phyloP scores from a whole-genome alignment of 2,329 filamentous ascomycete species.

The Verticillium zaregamsianum region DNA sequence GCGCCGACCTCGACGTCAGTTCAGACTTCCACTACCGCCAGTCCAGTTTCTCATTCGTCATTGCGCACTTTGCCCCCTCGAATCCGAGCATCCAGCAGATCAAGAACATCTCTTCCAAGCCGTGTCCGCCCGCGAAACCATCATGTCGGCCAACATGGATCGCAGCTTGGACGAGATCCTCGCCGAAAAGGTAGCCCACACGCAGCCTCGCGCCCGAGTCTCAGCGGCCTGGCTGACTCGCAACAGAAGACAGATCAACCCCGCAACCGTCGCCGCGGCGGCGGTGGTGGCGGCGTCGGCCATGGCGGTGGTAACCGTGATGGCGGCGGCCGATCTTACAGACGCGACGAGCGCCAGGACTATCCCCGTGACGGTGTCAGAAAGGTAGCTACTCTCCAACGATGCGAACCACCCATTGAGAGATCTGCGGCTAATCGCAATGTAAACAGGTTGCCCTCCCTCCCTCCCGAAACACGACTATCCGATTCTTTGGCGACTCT shows the following conservation, averaged over 20 bases:
- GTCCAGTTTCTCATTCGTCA: neutral
- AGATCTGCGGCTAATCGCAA: slow-evolving; percentile 7
- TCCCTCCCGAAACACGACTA: slow-evolving; percentile 10
- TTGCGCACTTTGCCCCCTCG: neutral
- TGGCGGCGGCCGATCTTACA: slow-evolving; percentile 3
- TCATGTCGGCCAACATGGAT: slow-evolving; percentile 42
- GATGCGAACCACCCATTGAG: neutral
- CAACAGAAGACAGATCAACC: slow-evolving; percentile 23
- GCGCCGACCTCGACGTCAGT: neutral
- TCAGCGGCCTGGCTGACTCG: slow-evolving; percentile 4
- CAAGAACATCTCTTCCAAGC: neutral
- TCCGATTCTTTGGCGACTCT: neutral
- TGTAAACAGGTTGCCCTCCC: slow-evolving; percentile 11
- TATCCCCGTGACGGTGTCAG: slow-evolving; percentile 80
- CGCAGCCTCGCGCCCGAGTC: slow-evolving; percentile 16
- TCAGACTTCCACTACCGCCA: neutral
- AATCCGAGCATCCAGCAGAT: neutral
- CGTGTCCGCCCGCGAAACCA: slow-evolving; percentile 2
- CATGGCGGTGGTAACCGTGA: neutral
- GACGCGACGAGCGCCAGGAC: slow-evolving; percentile 32
- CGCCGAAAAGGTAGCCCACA: slow-evolving; percentile 39
- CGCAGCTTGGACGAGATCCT: slow-evolving; percentile 55
- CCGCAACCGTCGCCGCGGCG: slow-evolving; percentile 28
- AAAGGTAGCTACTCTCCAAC: slow-evolving; percentile 61
- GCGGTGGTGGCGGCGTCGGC: slow-evolving; percentile 15